A percentile compares a stretch with the other conserved stretches of the same genome.
phyloP scores from a whole-genome alignment of 2,329 filamentous ascomycete species.

The Nemania diffusa region DNA sequence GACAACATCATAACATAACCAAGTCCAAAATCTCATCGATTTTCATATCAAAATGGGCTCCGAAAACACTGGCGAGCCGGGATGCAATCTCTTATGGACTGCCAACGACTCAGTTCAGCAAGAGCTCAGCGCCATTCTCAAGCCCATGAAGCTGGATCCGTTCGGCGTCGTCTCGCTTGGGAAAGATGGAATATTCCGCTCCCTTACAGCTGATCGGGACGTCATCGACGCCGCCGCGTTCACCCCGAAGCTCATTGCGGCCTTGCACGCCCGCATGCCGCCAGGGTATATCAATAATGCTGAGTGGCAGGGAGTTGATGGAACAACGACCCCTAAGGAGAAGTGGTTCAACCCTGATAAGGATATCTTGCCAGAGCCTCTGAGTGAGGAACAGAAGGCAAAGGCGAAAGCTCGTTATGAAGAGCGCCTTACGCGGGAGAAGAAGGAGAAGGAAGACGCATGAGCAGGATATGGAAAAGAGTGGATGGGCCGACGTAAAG shows the following conservation, averaged over 20 bases:
- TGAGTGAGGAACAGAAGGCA: conserved; percentile 17
- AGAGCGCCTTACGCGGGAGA: too few relatives aligned
- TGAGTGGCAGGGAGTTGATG: conserved; percentile 17
- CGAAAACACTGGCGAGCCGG: too few relatives aligned
- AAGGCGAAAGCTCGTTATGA: too few relatives aligned
- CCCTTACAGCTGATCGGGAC: conserved; percentile 21
- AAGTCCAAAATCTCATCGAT: too few relatives aligned
- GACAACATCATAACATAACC: too few relatives aligned
- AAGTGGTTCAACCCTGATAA: conserved; percentile 22
- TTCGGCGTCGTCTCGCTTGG: conserved; percentile 18
- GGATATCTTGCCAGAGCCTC: conserved; percentile 14
- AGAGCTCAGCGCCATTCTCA: conserved; percentile 15
- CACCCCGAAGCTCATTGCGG: conserved; percentile 20
- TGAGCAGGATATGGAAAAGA: too few relatives aligned
- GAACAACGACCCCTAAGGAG: conserved; percentile 15
- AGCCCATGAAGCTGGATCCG: conserved; percentile 13
- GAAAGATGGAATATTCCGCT: conserved; percentile 20
- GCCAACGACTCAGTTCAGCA: conserved; percentile 18
- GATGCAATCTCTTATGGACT: too few relatives aligned
- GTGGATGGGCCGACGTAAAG: too few relatives aligned
- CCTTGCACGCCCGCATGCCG: conserved; percentile 15
- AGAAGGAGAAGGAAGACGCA: too few relatives aligned
- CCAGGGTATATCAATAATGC: conserved; percentile 7
- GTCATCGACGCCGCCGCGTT: conserved; percentile 19
- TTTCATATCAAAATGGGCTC: too few relatives aligned